Conservation (phyloP, 2,329 filamentous ascomycete species). For the Furcasterigmium sp. region DNA sequence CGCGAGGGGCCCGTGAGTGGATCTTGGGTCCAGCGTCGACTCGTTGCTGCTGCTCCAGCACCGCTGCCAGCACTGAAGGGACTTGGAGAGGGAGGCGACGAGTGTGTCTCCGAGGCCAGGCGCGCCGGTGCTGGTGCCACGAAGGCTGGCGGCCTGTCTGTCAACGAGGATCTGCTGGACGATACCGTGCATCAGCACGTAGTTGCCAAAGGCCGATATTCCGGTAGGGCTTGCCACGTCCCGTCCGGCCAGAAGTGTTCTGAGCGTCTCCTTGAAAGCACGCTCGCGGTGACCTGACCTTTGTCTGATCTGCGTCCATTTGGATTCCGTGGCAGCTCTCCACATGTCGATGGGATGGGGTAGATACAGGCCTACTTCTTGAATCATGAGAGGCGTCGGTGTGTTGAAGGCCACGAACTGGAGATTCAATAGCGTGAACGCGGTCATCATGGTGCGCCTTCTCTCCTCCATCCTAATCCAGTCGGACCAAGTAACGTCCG, state of each 20-base stretch:
- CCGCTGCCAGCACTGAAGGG: conserved; percentile 44
- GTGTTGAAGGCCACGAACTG: conserved; percentile 47
- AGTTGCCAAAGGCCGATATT: conserved; percentile 44
- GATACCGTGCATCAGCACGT: conserved; percentile 46
- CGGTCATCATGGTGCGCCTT: background rate
- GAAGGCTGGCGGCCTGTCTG: conserved; percentile 13
- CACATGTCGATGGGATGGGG: background rate
- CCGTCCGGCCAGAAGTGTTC: background rate
- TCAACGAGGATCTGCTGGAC: conserved; percentile 50
- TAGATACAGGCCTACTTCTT: conserved; percentile 12
- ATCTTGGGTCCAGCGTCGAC: conserved; percentile 46
- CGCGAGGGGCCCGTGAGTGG: conserved; percentile 44
- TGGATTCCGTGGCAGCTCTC: background rate
- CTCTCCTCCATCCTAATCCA: background rate
- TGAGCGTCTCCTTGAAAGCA: background rate
- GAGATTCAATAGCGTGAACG: conserved; percentile 41
- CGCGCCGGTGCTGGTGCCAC: too few species aligned
- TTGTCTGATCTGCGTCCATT: background rate
- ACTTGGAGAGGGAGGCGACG: background rate
- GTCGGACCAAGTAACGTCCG: background rate
- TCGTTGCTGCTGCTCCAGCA: conserved; percentile 46
- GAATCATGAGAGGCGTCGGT: conserved; percentile 19
- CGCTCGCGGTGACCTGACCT: background rate
- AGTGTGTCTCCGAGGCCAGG: conserved; percentile 10
- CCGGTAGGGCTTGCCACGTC: background rate